Evolutionary conservation across 2,329 filamentous ascomycete species (phyloP).

Genomic region (Colletotrichum musicola): DNA sequence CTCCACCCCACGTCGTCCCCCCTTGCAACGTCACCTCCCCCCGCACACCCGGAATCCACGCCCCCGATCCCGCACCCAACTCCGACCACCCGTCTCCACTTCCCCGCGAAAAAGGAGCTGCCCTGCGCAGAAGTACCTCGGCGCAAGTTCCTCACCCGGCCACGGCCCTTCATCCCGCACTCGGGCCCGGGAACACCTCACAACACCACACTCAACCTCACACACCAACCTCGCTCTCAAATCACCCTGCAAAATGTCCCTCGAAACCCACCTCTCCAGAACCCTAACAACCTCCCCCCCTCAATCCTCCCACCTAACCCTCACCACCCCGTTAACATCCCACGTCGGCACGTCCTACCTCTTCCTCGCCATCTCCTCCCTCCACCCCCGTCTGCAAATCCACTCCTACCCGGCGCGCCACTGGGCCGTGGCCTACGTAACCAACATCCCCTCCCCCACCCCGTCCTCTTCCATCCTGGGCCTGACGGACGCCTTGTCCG

Average conservation of each 20-base stretch:
- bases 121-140: too few species aligned
- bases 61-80: too few species aligned
- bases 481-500: constrained; percentile 61
- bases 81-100: too few species aligned
- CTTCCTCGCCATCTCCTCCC: constrained; percentile 61
- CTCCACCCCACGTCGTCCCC: too few species aligned
- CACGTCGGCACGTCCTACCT: constrained; percentile 69
- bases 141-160: too few species aligned
- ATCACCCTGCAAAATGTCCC: neutral
- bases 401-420: constrained; percentile 54
- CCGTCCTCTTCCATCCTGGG: constrained; percentile 55
- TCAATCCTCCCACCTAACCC: constrained; percentile 48
- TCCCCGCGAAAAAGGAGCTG: too few species aligned
- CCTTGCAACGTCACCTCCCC: too few species aligned
- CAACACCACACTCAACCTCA: neutral
- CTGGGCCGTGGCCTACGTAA: constrained; percentile 63
- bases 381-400: constrained; percentile 58
- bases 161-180: too few species aligned
- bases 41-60: too few species aligned
- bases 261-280: constrained; percentile 26
- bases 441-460: constrained; percentile 43
- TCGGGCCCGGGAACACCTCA: too few species aligned
- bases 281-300: constrained; percentile 54
- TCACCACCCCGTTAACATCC: constrained; percentile 65
- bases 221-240: neutral